These are phyloP conservation scores for Lentinula aciculospora DNA, from an alignment of 768 basidiomycete species.

Conservation along the genomic window DNA sequence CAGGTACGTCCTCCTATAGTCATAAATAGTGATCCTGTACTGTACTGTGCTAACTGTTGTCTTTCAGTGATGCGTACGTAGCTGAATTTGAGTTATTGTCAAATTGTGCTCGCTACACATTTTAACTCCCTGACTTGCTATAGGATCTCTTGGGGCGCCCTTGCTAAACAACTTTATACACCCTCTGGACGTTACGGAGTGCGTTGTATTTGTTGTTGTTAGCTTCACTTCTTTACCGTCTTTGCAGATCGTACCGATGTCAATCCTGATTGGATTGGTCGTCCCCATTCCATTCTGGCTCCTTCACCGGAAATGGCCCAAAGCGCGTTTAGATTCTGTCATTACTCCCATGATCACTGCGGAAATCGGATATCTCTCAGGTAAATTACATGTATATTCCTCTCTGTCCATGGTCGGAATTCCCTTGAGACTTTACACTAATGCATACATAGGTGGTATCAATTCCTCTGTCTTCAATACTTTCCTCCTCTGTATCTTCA, in stretches of 20 bases:
- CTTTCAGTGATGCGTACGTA: conserved; percentile 9
- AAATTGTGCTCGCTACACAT: neutral
- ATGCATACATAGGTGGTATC: conserved; percentile 10
- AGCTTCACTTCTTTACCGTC: neutral
- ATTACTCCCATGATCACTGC: conserved; percentile 24
- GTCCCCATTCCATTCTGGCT: conserved; percentile 37
- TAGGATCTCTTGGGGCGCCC: conserved; percentile 34
- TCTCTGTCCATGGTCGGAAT: conserved; percentile 7
- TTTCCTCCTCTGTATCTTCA: conserved; percentile 21
- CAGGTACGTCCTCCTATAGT: conserved; percentile 3
- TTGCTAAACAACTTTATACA: conserved; percentile 27
- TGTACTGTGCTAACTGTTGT: too few species aligned
- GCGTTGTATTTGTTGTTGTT: neutral
- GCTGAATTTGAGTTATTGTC: neutral
- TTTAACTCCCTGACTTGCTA: conserved; percentile 10
- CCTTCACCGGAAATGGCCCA: conserved; percentile 28
- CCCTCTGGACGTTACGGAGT: conserved; percentile 19
- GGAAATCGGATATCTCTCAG: conserved; percentile 10
- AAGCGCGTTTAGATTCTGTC: conserved; percentile 17
- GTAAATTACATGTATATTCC: neutral
- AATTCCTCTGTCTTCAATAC: conserved; percentile 18
- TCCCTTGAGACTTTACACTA: too few species aligned
- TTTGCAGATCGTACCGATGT: conserved; percentile 22
- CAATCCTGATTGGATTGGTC: conserved; percentile 24
- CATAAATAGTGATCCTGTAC: too few species aligned